Percentiles rank a stretch among this genome's conserved stretches.
phyloP scores from a whole-genome alignment of 257 asterid species.

The Verbascum thapsus region DNA sequence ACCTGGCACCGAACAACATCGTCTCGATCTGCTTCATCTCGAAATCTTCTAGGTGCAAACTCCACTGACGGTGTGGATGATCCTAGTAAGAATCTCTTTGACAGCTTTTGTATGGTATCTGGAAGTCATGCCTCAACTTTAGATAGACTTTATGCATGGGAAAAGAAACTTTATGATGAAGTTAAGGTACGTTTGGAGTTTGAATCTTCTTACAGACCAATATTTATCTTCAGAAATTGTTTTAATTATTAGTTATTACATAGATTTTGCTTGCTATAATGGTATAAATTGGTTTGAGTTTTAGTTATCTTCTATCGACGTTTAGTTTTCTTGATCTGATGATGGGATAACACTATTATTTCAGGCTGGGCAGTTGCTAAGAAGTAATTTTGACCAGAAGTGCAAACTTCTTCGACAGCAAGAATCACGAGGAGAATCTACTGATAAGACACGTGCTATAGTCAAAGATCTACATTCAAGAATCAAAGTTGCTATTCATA shows the following conservation, averaged over 20 bases:
- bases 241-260: too few relatives aligned
- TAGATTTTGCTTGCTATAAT: too few relatives aligned
- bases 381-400: constrained; percentile 68
- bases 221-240: too few relatives aligned
- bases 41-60: constrained; percentile 64
- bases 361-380: constrained; percentile 80
- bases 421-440: constrained; percentile 69
- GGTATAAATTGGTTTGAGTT: too few relatives aligned
- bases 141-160: constrained; percentile 97
- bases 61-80: constrained; percentile 56
- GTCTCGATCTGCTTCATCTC: constrained; percentile 82
- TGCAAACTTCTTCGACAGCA: constrained; percentile 76
- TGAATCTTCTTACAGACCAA: too few relatives aligned
- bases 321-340: too few relatives aligned
- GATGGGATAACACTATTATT: constrained; percentile 16
- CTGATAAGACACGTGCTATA: constrained; percentile 85
- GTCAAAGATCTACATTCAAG: constrained; percentile 95
- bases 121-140: constrained; percentile 98
- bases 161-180: constrained; percentile 97
- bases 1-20: constrained; percentile 95
- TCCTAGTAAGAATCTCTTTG: constrained; percentile 57
- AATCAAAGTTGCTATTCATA: constrained; percentile 81
- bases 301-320: too few relatives aligned
- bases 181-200: constrained; percentile 68
- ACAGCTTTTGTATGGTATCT: constrained; percentile 77